Conservation (phyloP, 1,284 basidiomycete species). For the Malassezia obtusa region DNA sequence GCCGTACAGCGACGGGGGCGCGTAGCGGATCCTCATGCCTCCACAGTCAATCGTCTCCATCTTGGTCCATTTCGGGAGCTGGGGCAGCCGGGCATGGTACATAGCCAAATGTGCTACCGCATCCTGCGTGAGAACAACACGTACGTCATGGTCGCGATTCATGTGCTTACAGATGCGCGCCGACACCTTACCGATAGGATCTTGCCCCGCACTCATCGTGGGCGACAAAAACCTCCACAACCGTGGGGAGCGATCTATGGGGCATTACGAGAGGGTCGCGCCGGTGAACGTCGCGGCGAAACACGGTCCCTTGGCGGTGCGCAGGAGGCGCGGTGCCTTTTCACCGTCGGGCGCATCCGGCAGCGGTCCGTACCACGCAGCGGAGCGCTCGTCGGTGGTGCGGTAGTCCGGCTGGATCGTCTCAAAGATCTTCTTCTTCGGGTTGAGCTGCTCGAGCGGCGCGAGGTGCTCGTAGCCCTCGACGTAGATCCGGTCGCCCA, state of each 20-base stretch:
- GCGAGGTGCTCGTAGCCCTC: conserved; percentile 44
- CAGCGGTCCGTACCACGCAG: conserved; percentile 40
- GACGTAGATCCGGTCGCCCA: conserved; percentile 42
- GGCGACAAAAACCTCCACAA: no score
- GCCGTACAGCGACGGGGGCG: not conserved
- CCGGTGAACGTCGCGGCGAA: conserved; percentile 33
- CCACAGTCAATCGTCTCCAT: conserved; percentile 5
- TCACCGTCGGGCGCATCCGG: conserved; percentile 37
- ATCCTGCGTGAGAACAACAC: not conserved
- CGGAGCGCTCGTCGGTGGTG: conserved; percentile 28
- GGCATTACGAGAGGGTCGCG: conserved; percentile 40
- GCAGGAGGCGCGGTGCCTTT: conserved; percentile 32
- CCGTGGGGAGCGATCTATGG: no score
- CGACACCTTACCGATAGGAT: not conserved
- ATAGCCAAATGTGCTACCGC: conserved; percentile 12
- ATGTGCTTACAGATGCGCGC: conserved; percentile 15
- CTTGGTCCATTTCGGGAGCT: conserved; percentile 3
- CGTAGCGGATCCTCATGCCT: conserved; percentile 3
- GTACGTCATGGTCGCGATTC: conserved; percentile 13
- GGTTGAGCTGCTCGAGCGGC: conserved; percentile 43
- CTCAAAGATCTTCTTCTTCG: conserved; percentile 49
- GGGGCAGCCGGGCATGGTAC: not conserved
- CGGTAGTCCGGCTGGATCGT: conserved; percentile 45
- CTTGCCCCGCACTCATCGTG: not conserved
- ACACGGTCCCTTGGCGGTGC: conserved; percentile 34